Evolutionary conservation across 768 basidiomycete species (phyloP).

Genomic region (Leccinum aurantiacum): DNA sequence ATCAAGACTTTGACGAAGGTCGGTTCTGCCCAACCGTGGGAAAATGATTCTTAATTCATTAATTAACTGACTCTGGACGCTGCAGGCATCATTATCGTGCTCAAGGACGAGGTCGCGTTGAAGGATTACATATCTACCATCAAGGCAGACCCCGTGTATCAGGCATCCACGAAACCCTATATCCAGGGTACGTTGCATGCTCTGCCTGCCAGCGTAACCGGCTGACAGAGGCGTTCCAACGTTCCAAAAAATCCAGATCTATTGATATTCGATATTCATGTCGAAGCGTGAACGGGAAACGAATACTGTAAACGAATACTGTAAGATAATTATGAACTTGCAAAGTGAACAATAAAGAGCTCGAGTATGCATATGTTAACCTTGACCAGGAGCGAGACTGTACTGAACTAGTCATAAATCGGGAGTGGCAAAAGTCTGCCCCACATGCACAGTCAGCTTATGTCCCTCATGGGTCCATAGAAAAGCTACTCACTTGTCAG

Average conservation of each 20-base stretch:
- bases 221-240: not conserved
- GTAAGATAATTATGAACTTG: not conserved
- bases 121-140: not conserved
- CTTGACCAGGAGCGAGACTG: not conserved
- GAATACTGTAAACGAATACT: not conserved
- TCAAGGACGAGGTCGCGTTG: not conserved
- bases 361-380: not conserved
- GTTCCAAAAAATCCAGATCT: constrained; percentile 11
- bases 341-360: constrained; percentile 8
- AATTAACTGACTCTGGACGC: not conserved
- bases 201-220: not conserved
- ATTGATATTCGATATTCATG: constrained; percentile 26
- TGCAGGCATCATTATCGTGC: not conserved
- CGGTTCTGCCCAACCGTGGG: too few relatives aligned
- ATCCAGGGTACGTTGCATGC: constrained; percentile 18
- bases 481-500: constrained; percentile 59
- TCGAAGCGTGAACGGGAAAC: constrained; percentile 8
- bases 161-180: not conserved
- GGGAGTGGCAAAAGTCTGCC: constrained; percentile 59
- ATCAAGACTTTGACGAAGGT: too few relatives aligned
- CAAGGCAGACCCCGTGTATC: constrained; percentile 14
- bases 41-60: not conserved
- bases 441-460: constrained; percentile 7
- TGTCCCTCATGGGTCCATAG: not conserved
- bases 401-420: constrained; percentile 56